These are phyloP conservation scores for Penicillium palitans DNA, from an alignment of 2,329 filamentous ascomycete species.

Conservation along the genomic window DNA sequence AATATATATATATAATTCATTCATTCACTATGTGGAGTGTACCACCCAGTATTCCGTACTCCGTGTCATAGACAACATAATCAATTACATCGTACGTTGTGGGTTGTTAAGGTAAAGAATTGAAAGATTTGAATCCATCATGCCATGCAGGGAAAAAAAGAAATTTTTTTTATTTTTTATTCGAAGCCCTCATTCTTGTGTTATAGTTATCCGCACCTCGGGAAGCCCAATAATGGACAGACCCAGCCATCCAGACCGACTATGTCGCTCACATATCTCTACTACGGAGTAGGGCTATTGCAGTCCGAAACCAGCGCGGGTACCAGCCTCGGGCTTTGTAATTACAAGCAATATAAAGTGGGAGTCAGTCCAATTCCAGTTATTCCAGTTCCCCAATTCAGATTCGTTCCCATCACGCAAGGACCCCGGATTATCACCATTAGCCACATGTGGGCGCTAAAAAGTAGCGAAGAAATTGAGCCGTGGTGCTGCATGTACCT, in stretches of 20 bases:
- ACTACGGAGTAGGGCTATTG: neutral
- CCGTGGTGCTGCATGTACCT: neutral
- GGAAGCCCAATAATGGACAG: neutral
- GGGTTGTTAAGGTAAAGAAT: neutral
- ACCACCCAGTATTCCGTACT: neutral
- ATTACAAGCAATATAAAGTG: neutral
- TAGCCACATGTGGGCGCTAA: neutral
- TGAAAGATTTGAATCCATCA: neutral
- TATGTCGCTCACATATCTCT: neutral
- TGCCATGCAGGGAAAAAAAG: neutral
- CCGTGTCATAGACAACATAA: no score
- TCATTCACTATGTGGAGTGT: neutral
- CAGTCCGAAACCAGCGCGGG: conserved; percentile 1
- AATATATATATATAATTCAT: neutral
- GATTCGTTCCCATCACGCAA: neutral
- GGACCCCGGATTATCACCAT: conserved; percentile 5
- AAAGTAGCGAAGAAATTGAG: neutral
- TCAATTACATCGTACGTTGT: neutral
- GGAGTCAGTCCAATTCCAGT: neutral
- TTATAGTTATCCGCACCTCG: neutral
- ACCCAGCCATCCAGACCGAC: neutral
- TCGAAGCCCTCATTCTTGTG: neutral
- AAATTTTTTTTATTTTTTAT: neutral
- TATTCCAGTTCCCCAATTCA: neutral
- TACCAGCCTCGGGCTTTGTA: neutral